Conservation (phyloP, 768 basidiomycete genomes). For the Dioszegia aurantiaca region DNA sequence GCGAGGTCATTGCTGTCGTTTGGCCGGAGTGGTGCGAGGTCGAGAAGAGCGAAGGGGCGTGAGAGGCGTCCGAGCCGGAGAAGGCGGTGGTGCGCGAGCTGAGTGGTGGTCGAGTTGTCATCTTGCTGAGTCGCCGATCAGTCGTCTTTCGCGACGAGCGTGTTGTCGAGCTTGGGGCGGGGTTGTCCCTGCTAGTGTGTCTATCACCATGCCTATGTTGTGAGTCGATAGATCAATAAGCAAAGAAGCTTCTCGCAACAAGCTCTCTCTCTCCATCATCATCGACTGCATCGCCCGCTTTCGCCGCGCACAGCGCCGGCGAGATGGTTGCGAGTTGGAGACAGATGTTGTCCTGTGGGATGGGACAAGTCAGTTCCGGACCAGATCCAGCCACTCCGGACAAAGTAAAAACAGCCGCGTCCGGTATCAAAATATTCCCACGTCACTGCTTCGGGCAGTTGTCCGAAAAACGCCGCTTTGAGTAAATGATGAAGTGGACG, state of each 20-base stretch:
- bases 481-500: neutral
- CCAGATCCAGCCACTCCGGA: neutral
- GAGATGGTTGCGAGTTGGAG: neutral
- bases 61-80: slow-evolving; percentile 24
- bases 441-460: slow-evolving; percentile 4
- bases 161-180: slow-evolving; percentile 1
- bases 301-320: neutral
- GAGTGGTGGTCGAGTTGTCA: slow-evolving; percentile 7
- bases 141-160: neutral
- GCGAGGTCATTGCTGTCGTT: slow-evolving; percentile 36
- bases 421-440: slow-evolving; percentile 1
- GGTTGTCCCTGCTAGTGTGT: too few relatives aligned
- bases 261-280: neutral
- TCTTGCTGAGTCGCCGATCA: neutral
- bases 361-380: slow-evolving; percentile 6
- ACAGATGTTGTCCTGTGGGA: slow-evolving; percentile 1
- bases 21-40: slow-evolving; percentile 18
- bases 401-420: neutral
- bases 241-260: too few relatives aligned
- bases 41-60: slow-evolving; percentile 23
- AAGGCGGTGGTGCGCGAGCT: slow-evolving; percentile 21
- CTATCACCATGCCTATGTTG: too few relatives aligned
- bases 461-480: slow-evolving; percentile 9
- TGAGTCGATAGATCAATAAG: too few relatives aligned
- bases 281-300: neutral